A percentile compares a stretch with the other conserved stretches of the same genome.
Evolutionary conservation across 495 filamentous ascomycete genomes (phyloP).

Genomic region (Podospora pseudoanserina): DNA sequence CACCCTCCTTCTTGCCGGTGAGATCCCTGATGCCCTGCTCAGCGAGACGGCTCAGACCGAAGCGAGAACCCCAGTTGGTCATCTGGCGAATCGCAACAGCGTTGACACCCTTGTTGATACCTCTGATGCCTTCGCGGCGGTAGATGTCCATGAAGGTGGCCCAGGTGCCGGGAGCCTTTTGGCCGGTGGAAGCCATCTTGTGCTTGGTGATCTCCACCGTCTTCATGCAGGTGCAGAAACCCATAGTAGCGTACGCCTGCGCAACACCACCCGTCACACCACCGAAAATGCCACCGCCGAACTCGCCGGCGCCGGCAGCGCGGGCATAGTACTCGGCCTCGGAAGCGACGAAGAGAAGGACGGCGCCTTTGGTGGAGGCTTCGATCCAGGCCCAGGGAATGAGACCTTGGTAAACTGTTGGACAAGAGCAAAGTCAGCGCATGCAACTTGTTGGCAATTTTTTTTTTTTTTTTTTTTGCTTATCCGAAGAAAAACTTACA

Average conservation of each 20-base stretch:
- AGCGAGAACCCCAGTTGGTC: conserved; percentile 97
- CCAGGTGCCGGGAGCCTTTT: conserved; percentile 83
- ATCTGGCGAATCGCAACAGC: conserved; percentile 97
- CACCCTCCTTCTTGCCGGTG: conserved; percentile 73
- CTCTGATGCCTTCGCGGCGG: conserved; percentile 85
- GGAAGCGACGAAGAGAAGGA: conserved; percentile 97
- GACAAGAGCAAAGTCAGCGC: conserved; percentile 12
- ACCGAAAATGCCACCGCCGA: conserved; percentile 81
- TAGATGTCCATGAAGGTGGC: conserved; percentile 96
- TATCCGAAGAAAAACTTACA: conserved; percentile 63
- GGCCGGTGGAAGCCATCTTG: conserved; percentile 80
- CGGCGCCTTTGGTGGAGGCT: conserved; percentile 98
- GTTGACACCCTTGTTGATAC: conserved; percentile 98
- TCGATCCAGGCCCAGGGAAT: conserved; percentile 99
- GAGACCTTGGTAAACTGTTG: conserved; percentile 93
- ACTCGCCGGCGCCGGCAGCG: conserved; percentile 74
- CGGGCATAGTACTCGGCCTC: conserved; percentile 94
- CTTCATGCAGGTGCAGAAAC: conserved; percentile 99
- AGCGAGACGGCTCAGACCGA: conserved; percentile 85
- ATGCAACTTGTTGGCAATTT: background rate
- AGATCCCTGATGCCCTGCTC: conserved; percentile 80
- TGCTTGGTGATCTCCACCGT: conserved; percentile 99
- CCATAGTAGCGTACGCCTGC: conserved; percentile 98
- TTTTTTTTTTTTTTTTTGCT: no score
- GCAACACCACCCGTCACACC: conserved; percentile 94